Base-by-base conservation (phyloP, 768 basidiomycete genomes). In the Asterophora lycoperdoides region DNA sequence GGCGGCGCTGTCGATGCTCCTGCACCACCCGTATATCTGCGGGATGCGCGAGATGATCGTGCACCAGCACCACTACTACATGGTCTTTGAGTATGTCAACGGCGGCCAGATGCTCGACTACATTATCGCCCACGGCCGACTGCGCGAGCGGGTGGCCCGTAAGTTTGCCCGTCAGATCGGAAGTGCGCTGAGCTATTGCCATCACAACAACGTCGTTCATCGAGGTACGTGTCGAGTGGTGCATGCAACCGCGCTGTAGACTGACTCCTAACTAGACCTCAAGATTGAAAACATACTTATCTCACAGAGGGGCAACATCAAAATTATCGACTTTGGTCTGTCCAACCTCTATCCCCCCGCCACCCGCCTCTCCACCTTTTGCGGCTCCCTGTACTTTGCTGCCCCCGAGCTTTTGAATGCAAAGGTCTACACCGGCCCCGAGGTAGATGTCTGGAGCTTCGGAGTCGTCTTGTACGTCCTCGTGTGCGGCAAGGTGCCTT, bases 281-380 rank as follows among this genome's bases (percentile, higher is more conserved):
- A 99, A 99, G 76, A 99, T 99, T 63, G 95, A 99, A 70, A 98
- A 97, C 72, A 99, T 99, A 60, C 86, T 99, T 63, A 98, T 99
- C 57, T 96, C 93, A 1, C 93, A 96, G 56, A 90, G 90, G 0
- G 96, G 96, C 9, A 98, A 97, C 71, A 98, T 98, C 77, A 99
- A 98, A 78, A 97, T 98, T 54, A 99, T 98, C 66, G 95, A 99
- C 69, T 99, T 98, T 68, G 96, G 96, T 41, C 77, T 99, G 7
- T 97, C 95, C 2, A 99, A 98, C 70, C 77, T 99, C 10, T 98
- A 85, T 65, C 83, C 95, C 59, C 95, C 96, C 1, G 60, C 70
- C 8, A 60, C 69, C 41, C 90, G 93, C 63, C 81, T 99, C 1
- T 81, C 89, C 18, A 99, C 96, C 0, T 99, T 99, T 64, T 99